Evolutionary conservation across 2,329 filamentous ascomycete species (phyloP), one percentile per base, ranked within the genome.

Genomic region (Fusarium anguioides): DNA sequence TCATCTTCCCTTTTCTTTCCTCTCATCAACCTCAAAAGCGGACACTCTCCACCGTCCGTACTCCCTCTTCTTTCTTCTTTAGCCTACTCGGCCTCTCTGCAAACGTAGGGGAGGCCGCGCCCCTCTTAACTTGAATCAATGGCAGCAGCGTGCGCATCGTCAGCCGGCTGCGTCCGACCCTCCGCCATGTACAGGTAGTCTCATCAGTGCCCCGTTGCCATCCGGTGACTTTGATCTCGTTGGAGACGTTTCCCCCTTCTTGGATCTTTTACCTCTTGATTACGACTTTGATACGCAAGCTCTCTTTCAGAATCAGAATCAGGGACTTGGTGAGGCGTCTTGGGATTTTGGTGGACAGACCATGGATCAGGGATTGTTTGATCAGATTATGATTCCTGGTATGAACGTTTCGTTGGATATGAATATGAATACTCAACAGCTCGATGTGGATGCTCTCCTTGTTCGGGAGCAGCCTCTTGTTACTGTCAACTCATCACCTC

Each of bases 111-210:
- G 66, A 73, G 70, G 70, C 70, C 68, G 64, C 50, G 20, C 42
- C 70, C 66, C 65, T 69, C 65, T 41, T 66, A 73, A 70, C 70
- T 71, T 73, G 71, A 72, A 73, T 59, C 69, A 70, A 73, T 73
- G 71, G 58, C 2, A n/a, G 60, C 63, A 51, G 29, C 57, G n/a
- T 27, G 51, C 26, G 39, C 69, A 62, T 36, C 65, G 7, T n/a
- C 51, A 10, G 26, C 64, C 27, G 18, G 2, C 9, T 71, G 71
- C 33, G 33, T 39, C 51, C 56, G 64, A 17, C 11, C 31, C 23
- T 20, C n/a, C 45, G 26, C n/a, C 53, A 71, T 69, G 67, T 54
- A 42, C 60, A 65, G 54, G 69, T 67, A 71, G 64, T 67, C 65
- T 42, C 29, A 46, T 51, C 60, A 61, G 35, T 51, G 59, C 58